Base-by-base conservation (phyloP, 805 yeast genomes). In the Teunomyces lycoperdinae region DNA sequence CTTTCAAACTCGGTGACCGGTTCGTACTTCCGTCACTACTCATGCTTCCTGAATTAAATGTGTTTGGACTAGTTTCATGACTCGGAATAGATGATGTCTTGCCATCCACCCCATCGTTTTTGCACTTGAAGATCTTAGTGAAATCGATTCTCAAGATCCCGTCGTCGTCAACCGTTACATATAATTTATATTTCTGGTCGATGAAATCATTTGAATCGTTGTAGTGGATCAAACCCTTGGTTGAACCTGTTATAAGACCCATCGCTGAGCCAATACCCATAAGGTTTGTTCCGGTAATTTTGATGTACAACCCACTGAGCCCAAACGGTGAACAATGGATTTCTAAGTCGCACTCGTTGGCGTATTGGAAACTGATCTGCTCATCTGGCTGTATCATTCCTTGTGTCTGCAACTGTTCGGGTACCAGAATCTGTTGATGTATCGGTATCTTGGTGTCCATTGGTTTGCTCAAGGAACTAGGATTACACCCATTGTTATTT, bases 311-410 rank as follows among this genome's bases (percentile, higher is more conserved):
- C 10, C 83, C 83, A 31, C 78, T 69, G 16, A 78, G 67, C 10
- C 83, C 83, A 56, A 78, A 78, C 2, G 83, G 83, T 2, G 82
- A 77, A 55, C 82, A 78, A 59, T 78, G 82, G 24, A 77, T 72
- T 52, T 78, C 83, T 20, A 78, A 57, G 31, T 76, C 80, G 53
- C 82, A 78, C 50, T 72, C 76, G 50, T 74, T 75, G 45, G 81
- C 76, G 52, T 67, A 75, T 43, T 70, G 68, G 60, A 76, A 78
- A 33, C 52, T 54, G 32, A 61, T 50, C 27, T 54, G 57, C 10
- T 44, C 40, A 13, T 45, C 41, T 9, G 34, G 34, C 30, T 20
- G 28, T 11, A 38, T 38, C 30, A 38, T 38, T 11, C 14, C 29
- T 13, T 24, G 30, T 16, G n/a, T 20, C 29, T 31, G 14, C 36